Percentiles rank a stretch among this genome's conserved stretches.
Conservation (phyloP, 164 flowering plant genomes). For the Macadamia tetraphylla region DNA sequence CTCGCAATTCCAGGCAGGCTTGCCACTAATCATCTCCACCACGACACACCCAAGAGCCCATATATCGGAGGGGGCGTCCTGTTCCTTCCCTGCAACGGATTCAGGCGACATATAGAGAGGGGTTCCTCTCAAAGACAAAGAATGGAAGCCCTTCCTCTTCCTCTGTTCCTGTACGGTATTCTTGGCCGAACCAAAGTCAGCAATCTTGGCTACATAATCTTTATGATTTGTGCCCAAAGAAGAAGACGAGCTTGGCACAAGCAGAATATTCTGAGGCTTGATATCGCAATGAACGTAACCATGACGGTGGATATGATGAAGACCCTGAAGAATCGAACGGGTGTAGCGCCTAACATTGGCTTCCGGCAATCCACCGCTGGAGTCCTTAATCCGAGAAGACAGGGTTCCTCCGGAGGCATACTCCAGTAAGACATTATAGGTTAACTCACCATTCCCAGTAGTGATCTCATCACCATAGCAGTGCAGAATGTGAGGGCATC, state of each 20-base stretch:
- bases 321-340: not conserved
- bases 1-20: not conserved
- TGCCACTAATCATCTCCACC: not conserved
- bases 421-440: not conserved
- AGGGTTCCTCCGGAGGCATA: not conserved
- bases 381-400: not conserved
- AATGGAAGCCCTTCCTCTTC: not conserved
- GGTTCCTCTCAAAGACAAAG: not conserved
- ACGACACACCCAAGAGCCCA: constrained; percentile 1
- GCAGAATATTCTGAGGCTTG: not conserved
- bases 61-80: not conserved
- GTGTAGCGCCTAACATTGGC: not conserved
- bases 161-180: not conserved
- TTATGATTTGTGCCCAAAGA: not conserved
- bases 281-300: not conserved
- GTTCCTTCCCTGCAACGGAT: not conserved
- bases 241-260: not conserved
- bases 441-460: not conserved
- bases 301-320: not conserved
- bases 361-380: not conserved
- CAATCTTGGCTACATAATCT: not conserved
- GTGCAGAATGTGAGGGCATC: not conserved
- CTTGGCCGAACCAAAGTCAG: not conserved
- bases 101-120: not conserved
- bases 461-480: not conserved